Evolutionary conservation across 495 filamentous ascomycete genomes (phyloP), one percentile per base, ranked within the genome.

Genomic region (Terfezia claveryi): DNA sequence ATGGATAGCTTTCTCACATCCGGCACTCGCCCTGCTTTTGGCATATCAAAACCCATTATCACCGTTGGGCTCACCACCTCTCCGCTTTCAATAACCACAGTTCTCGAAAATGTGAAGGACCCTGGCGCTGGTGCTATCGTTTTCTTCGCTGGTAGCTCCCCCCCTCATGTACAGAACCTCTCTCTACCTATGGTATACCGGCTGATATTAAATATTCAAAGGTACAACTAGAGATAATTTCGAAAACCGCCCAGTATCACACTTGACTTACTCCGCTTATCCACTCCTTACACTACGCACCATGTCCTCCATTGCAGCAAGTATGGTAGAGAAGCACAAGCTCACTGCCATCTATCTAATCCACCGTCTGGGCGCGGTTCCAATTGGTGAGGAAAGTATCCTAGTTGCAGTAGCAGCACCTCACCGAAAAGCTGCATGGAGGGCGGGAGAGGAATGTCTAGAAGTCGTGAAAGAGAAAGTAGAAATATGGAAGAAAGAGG

Each of bases 401-500:
- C 70, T 89, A 57, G 86, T 98, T 66, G 85, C 86, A 9, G 85
- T 96, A 12, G 83, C 82, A 52, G 72, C 82, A 23, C 78, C 83
- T 49, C 91, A 98, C 73, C 75, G 91, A n/a, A 76, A 80, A 61
- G 83, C 83, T 49, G 91, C 85, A 38, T 98, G 88, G 88, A 70
- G 71, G 59, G 92, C 80, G 0, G 91, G 85, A 0, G 89, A 96
- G 72, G 85, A 89, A 70, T 81, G 86, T 41, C 69, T 98, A 60
- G 89, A 96, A 74, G 70, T 73, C 63, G 85, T 82, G 62, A 98
- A 98, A 71, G 77, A 75, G 62, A 75, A 73, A 57, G 83, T 83
- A 44, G 91, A 98, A 75, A 80, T 98, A 51, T 98, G 91, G 91
- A 98, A 98, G 71, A 71, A 76, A 64, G 91, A 98, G 73, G 81